Percentiles rank a stretch among this genome's conserved stretches.
Evolutionary conservation across 2,329 filamentous ascomycete genomes (phyloP).

Genomic region (Hortaea sp.): DNA sequence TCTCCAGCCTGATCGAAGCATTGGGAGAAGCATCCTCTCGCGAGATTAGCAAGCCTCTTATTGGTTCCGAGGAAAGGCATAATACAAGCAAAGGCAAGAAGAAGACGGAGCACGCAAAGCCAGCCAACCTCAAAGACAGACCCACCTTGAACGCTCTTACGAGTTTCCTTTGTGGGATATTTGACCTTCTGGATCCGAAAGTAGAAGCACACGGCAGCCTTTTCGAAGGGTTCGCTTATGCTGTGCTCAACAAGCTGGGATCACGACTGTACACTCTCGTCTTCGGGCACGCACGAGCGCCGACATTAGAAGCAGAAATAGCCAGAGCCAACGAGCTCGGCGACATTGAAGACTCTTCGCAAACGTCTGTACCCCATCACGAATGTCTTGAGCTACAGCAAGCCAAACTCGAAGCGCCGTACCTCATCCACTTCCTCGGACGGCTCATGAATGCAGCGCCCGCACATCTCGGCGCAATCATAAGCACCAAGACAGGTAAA

Average conservation of each 20-base stretch:
- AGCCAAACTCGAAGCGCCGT: slow-evolving; percentile 29
- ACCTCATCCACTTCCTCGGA: slow-evolving; percentile 32
- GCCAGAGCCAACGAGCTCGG: slow-evolving; percentile 4
- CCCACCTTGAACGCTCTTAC: slow-evolving; percentile 17
- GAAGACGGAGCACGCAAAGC: slow-evolving; percentile 7
- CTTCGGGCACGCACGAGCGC: slow-evolving; percentile 23
- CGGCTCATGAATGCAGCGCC: slow-evolving; percentile 31
- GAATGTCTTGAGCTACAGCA: slow-evolving; percentile 7
- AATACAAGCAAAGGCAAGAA: slow-evolving; percentile 7
- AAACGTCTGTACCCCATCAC: neutral
- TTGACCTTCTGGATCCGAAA: slow-evolving; percentile 28
- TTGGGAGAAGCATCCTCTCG: slow-evolving; percentile 20
- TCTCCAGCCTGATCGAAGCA: slow-evolving; percentile 24
- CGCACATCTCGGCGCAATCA: slow-evolving; percentile 19
- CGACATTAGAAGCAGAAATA: slow-evolving; percentile 17
- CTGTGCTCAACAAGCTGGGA: slow-evolving; percentile 31
- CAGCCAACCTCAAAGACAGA: slow-evolving; percentile 10
- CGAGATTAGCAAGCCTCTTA: neutral
- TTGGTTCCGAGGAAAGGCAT: neutral
- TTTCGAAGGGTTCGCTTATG: slow-evolving; percentile 35
- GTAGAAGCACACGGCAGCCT: slow-evolving; percentile 27
- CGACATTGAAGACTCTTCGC: slow-evolving; percentile 13
- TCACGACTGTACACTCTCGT: slow-evolving; percentile 28
- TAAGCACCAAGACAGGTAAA: slow-evolving; percentile 13
- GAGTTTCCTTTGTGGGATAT: slow-evolving; percentile 26